phyloP scores from a whole-genome alignment of 805 yeast genomes.

The Priceomyces haplophilus region DNA sequence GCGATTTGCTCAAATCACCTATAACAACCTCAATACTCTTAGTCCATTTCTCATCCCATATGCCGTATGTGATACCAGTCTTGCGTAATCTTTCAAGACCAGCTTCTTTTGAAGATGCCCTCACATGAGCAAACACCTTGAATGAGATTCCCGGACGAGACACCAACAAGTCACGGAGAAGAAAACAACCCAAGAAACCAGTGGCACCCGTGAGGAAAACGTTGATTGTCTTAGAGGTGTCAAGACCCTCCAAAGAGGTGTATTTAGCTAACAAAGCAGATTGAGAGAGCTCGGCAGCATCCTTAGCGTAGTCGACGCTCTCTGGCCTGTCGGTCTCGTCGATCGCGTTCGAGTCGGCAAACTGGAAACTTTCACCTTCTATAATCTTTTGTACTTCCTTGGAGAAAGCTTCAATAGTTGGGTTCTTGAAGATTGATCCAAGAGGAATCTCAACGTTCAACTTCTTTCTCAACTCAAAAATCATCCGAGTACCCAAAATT shows the following conservation, averaged over 20 bases:
- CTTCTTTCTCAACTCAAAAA: constrained; percentile 80
- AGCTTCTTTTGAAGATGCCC: constrained; percentile 66
- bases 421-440: constrained; percentile 85
- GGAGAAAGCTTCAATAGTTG: constrained; percentile 80
- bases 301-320: constrained; percentile 53
- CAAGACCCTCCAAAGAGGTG: constrained; percentile 40
- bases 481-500: constrained; percentile 94
- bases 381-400: constrained; percentile 59
- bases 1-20: constrained; percentile 73
- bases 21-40: constrained; percentile 64
- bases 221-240: constrained; percentile 38
- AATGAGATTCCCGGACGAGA: constrained; percentile 49
- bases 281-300: constrained; percentile 57
- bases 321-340: constrained; percentile 25
- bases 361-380: constrained; percentile 47
- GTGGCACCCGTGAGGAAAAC: constrained; percentile 94
- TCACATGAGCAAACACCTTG: constrained; percentile 81
- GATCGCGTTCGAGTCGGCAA: constrained; percentile 27
- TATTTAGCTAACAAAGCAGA: constrained; percentile 43
- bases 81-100: constrained; percentile 75
- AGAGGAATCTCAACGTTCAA: constrained; percentile 80
- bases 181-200: constrained; percentile 92
- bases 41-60: constrained; percentile 64
- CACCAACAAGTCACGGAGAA: constrained; percentile 68
- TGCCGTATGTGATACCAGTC: constrained; percentile 79